Conservation (phyloP, 1,284 basidiomycete genomes). For the Cutaneotrichosporon cutaneum region DNA sequence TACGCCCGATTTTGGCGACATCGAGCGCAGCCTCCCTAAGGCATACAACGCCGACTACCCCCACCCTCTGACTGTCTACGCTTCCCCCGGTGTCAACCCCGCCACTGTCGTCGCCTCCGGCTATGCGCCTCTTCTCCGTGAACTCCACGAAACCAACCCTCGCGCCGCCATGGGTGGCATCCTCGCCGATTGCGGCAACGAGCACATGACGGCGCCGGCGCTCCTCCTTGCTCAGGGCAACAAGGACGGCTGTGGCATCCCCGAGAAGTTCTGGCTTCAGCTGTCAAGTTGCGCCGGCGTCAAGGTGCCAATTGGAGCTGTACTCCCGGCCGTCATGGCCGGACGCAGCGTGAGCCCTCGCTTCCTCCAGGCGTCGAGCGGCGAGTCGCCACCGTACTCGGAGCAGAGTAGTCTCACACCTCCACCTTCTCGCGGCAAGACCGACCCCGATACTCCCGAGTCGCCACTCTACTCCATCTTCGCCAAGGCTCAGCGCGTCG, state of each 20-base stretch:
- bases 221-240: conserved; percentile 28
- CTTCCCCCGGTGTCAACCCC: conserved; percentile 44
- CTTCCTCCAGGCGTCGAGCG: not conserved
- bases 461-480: not conserved
- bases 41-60: conserved; percentile 47
- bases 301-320: conserved; percentile 24
- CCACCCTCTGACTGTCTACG: conserved; percentile 46
- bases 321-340: not conserved
- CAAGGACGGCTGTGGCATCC: conserved; percentile 47
- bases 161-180: conserved; percentile 33
- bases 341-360: not conserved
- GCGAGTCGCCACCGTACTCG: not conserved
- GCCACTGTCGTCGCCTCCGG: conserved; percentile 28
- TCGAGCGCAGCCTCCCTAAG: conserved; percentile 28
- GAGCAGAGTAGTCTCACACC: not conserved
- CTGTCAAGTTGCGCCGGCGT: conserved; percentile 19
- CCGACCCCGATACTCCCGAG: not conserved
- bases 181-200: conserved; percentile 32
- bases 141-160: conserved; percentile 28
- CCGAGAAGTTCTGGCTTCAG: conserved; percentile 35
- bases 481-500: not conserved
- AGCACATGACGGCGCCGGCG: conserved; percentile 28
- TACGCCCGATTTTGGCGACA: conserved; percentile 30
- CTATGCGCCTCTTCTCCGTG: conserved; percentile 29
- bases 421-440: not conserved